Conservation (phyloP, 2,329 filamentous ascomycete species). For the Geosmithia flava region DNA sequence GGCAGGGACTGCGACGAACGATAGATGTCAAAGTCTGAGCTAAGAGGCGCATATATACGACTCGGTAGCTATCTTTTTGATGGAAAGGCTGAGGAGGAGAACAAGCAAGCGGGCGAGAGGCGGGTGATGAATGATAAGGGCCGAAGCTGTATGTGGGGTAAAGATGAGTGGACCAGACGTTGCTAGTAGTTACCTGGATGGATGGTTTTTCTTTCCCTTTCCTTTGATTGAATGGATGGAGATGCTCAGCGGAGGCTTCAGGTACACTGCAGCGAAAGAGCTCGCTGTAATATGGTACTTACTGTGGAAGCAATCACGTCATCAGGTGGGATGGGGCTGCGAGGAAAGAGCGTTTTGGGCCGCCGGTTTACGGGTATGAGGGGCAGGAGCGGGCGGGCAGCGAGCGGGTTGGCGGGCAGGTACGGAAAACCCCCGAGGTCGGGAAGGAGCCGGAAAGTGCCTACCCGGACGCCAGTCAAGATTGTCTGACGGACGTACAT, state of each 20-base stretch:
- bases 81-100: neutral
- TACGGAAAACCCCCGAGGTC: neutral
- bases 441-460: neutral
- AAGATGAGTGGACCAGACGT: neutral
- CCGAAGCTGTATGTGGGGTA: neutral
- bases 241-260: neutral
- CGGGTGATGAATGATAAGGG: neutral
- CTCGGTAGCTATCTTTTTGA: neutral
- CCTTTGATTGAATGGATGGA: neutral
- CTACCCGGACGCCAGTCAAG: too few species aligned
- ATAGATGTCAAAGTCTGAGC: conserved; percentile 1
- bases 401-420: neutral
- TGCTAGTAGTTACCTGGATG: neutral
- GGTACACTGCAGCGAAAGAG: neutral
- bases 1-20: conserved; percentile 1
- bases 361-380: neutral
- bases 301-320: neutral
- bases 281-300: neutral
- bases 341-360: neutral
- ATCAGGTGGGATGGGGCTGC: neutral
- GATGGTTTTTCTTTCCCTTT: neutral
- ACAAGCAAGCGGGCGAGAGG: neutral
- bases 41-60: neutral
- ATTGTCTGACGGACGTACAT: too few species aligned
- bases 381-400: neutral